phyloP scores from a whole-genome alignment of 192 early-diverging fungal genomes.

The Coemansia sp. region DNA sequence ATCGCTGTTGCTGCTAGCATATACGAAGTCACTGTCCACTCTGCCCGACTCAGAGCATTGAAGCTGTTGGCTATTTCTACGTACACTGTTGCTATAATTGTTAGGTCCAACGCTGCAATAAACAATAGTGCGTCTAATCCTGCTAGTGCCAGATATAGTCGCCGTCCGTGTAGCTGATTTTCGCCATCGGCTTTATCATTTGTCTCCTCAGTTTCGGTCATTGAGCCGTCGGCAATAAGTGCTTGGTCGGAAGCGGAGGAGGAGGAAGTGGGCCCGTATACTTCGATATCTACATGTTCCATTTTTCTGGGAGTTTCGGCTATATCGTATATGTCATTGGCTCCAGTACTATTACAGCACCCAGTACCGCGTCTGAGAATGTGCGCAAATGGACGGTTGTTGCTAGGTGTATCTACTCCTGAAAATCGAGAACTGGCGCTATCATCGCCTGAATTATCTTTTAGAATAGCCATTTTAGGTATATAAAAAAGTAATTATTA shows the following conservation, averaged over 20 bases:
- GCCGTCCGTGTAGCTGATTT: neutral
- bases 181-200: neutral
- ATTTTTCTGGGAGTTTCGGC: neutral
- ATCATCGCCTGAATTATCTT: neutral
- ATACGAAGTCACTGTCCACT: constrained; percentile 86
- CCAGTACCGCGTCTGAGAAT: constrained; percentile 2
- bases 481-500: neutral
- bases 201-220: neutral
- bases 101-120: constrained; percentile 83
- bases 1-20: constrained; percentile 67
- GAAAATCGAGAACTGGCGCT: neutral
- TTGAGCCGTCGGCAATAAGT: neutral
- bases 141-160: constrained; percentile 49
- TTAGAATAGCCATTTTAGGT: neutral
- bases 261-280: neutral
- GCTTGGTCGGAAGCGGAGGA: neutral
- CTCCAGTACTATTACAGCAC: neutral
- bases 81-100: constrained; percentile 82
- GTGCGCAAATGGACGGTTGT: neutral
- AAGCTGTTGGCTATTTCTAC: constrained; percentile 79
- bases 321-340: neutral
- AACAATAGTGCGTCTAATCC: constrained; percentile 69
- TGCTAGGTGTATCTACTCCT: neutral
- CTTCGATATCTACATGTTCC: neutral
- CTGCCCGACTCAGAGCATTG: constrained; percentile 64